These are phyloP conservation scores for Irpex lacteus DNA, from an alignment of 1,284 basidiomycete genomes.

Conservation along the genomic window DNA sequence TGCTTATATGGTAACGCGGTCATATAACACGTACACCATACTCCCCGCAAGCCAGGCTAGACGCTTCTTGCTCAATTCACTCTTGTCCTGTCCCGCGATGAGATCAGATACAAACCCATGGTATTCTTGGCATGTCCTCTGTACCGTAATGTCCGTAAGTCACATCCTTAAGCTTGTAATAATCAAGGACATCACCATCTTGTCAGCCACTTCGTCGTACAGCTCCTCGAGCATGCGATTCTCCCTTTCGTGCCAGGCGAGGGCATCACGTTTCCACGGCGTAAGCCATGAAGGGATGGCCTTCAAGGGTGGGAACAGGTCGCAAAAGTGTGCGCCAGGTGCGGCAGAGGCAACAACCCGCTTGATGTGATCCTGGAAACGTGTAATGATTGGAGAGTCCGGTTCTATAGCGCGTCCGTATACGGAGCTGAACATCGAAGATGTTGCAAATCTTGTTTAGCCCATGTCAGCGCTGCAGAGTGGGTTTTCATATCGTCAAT, in stretches of 20 bases:
- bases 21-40: neutral
- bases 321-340: neutral
- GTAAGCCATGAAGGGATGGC: slow-evolving; percentile 7
- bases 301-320: slow-evolving; percentile 6
- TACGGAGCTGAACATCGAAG: neutral
- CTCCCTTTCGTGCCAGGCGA: slow-evolving; percentile 5
- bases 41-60: neutral
- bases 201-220: neutral
- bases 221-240: slow-evolving; percentile 8
- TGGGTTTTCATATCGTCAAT: too few relatives aligned
- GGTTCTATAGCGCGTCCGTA: neutral
- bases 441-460: neutral
- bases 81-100: neutral
- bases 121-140: neutral
- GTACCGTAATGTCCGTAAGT: too few relatives aligned
- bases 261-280: slow-evolving; percentile 10
- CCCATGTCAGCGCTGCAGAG: neutral
- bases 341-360: neutral
- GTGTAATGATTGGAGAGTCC: neutral
- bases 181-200: neutral
- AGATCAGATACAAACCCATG: neutral
- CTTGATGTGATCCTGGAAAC: neutral
- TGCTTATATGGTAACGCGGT: neutral
- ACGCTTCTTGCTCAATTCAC: neutral
- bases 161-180: too few relatives aligned